Percentiles rank a stretch among this genome's conserved stretches.
These are phyloP conservation scores for Termitomyces sp. DNA, from an alignment of 768 basidiomycete species.

Conservation along the genomic window DNA sequence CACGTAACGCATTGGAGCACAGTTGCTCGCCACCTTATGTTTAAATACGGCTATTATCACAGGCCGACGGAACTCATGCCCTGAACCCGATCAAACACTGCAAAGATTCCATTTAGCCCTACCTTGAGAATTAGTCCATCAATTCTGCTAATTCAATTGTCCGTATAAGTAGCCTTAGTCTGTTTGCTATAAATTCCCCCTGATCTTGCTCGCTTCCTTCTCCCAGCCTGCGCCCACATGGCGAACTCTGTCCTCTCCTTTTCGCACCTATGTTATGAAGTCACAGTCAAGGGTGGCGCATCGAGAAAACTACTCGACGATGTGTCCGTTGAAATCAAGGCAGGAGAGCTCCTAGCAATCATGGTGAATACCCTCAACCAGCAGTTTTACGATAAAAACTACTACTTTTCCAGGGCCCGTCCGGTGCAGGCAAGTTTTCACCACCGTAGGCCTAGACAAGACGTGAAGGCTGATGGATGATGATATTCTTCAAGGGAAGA, in stretches of 20 bases:
- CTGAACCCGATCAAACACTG: not conserved
- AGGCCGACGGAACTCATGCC: not conserved
- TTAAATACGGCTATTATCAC: not conserved
- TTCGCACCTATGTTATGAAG: conserved; percentile 26
- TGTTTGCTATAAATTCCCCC: not conserved
- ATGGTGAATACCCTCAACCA: conserved; percentile 24
- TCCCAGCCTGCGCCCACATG: not conserved
- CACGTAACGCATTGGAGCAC: not conserved
- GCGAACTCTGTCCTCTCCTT: conserved; percentile 25
- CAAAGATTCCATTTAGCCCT: not conserved
- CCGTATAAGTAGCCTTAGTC: not conserved
- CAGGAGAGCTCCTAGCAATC: conserved; percentile 36
- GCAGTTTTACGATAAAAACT: not conserved
- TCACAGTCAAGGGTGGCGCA: conserved; percentile 17
- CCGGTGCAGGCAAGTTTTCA: conserved; percentile 31
- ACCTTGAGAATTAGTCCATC: not conserved
- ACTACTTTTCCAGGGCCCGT: conserved; percentile 28
- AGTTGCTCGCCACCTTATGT: not conserved
- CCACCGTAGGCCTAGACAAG: conserved; percentile 5
- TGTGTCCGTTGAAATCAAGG: conserved; percentile 30
- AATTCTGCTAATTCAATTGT: not conserved
- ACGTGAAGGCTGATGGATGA: not conserved
- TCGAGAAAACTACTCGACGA: conserved; percentile 31
- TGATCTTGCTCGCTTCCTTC: not conserved
- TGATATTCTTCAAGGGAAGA: conserved; percentile 25